Conservation (phyloP, 805 yeast genomes). For the Sugiyamaella marilandica region DNA sequence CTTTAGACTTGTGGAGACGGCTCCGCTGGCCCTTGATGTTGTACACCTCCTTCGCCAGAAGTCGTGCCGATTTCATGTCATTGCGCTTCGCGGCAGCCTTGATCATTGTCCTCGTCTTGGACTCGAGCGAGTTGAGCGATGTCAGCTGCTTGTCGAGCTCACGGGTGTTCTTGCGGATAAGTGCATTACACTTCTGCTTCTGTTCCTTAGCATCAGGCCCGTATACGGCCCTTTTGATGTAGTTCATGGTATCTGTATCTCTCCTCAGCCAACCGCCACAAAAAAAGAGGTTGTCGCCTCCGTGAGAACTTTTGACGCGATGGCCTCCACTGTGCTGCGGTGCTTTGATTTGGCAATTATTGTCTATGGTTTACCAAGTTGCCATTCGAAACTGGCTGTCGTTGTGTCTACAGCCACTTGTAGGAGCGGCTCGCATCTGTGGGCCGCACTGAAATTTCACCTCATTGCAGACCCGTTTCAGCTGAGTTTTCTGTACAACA, state of each 20-base stretch:
- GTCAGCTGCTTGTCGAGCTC: slow-evolving; percentile 75
- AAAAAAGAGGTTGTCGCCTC: background rate
- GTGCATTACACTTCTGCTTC: slow-evolving; percentile 70
- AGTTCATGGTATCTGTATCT: slow-evolving; percentile 54
- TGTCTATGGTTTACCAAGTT: too few relatives aligned
- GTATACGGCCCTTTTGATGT: slow-evolving; percentile 79
- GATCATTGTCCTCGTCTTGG: slow-evolving; percentile 73
- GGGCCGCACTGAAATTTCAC: too few relatives aligned
- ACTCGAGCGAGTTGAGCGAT: slow-evolving; percentile 53
- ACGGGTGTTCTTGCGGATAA: slow-evolving; percentile 78
- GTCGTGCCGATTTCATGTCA: slow-evolving; percentile 67
- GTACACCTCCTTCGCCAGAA: slow-evolving; percentile 79
- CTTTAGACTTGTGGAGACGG: slow-evolving; percentile 71
- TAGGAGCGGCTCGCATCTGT: too few relatives aligned
- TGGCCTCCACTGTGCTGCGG: too few relatives aligned
- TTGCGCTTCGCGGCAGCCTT: slow-evolving; percentile 69
- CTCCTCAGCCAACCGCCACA: too few relatives aligned
- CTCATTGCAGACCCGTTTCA: too few relatives aligned
- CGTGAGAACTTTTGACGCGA: too few relatives aligned
- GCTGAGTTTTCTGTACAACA: too few relatives aligned
- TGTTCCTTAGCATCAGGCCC: slow-evolving; percentile 92
- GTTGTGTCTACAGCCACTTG: too few relatives aligned
- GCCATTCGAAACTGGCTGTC: too few relatives aligned
- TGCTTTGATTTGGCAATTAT: too few relatives aligned
- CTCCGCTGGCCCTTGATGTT: slow-evolving; percentile 67